Conservation (phyloP, 768 basidiomycete genomes). For the Tephrocybe sp. region DNA sequence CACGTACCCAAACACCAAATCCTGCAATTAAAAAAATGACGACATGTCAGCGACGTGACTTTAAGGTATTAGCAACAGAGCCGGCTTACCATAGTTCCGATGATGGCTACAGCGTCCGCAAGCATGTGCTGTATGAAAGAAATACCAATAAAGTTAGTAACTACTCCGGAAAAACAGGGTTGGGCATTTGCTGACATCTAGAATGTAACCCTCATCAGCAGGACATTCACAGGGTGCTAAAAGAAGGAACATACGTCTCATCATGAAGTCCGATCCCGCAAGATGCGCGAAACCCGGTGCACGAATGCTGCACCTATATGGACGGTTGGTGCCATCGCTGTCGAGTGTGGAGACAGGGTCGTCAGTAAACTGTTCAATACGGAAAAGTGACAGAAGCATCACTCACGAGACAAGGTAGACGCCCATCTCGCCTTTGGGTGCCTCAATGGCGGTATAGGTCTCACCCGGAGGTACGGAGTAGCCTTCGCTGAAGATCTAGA, state of each 20-base stretch:
- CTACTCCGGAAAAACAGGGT: slow-evolving; percentile 1
- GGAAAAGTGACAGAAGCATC: slow-evolving; percentile 16
- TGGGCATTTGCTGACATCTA: slow-evolving; percentile 39
- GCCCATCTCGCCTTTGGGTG: slow-evolving; percentile 98
- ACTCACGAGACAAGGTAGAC: slow-evolving; percentile 94
- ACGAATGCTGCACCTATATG: slow-evolving; percentile 96
- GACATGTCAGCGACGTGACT: slow-evolving; percentile 9
- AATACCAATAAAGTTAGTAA: slow-evolving; percentile 15
- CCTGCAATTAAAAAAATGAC: slow-evolving; percentile 32
- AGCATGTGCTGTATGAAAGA: slow-evolving; percentile 65
- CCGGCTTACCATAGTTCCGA: slow-evolving; percentile 87
- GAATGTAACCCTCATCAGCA: slow-evolving; percentile 15
- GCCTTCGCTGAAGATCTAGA: slow-evolving; percentile 90
- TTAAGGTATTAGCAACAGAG: slow-evolving; percentile 7
- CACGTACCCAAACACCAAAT: slow-evolving; percentile 92
- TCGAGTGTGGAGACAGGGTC: neutral
- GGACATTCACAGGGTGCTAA: neutral
- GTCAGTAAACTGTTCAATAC: neutral
- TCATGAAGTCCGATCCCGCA: slow-evolving; percentile 97
- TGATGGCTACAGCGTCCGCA: slow-evolving; percentile 93
- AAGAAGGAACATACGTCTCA: slow-evolving; percentile 66
- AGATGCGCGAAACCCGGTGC: slow-evolving; percentile 96
- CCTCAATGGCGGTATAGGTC: slow-evolving; percentile 96
- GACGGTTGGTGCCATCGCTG: slow-evolving; percentile 92
- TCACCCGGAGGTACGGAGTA: slow-evolving; percentile 95